Evolutionary conservation across 768 basidiomycete species (phyloP).

Genomic region (Lactarius trivialis): DNA sequence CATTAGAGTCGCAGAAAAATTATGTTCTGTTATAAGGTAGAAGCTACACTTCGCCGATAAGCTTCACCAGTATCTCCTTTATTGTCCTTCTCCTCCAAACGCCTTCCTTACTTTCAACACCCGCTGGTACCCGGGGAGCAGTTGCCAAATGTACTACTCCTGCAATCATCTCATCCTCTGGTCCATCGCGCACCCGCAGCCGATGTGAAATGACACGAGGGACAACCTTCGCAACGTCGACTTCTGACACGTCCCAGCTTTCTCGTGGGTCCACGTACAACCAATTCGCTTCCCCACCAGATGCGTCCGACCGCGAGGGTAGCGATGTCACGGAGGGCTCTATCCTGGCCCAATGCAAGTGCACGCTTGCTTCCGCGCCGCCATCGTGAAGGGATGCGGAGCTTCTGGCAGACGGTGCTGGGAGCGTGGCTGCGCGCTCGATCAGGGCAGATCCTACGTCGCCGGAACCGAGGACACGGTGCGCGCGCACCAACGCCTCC

Average conservation of each 20-base stretch:
- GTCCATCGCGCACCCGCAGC: constrained; percentile 60
- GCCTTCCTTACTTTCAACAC: constrained; percentile 19
- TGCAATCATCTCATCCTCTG: constrained; percentile 62
- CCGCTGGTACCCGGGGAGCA: constrained; percentile 11
- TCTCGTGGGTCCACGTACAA: constrained; percentile 26
- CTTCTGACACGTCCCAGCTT: constrained; percentile 59
- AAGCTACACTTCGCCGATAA: constrained; percentile 45
- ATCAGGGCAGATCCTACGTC: constrained; percentile 55
- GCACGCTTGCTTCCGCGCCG: not conserved
- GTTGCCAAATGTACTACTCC: constrained; percentile 56
- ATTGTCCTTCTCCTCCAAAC: constrained; percentile 45
- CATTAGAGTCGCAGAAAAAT: no score
- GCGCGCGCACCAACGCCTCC: constrained; percentile 59
- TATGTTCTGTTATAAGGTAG: no score
- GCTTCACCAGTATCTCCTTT: constrained; percentile 58
- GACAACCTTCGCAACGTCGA: constrained; percentile 67
- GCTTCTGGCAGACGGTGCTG: constrained; percentile 8
- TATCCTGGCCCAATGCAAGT: constrained; percentile 6
- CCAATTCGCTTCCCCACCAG: constrained; percentile 5
- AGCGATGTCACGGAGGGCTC: not conserved
- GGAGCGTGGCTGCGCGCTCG: constrained; percentile 24
- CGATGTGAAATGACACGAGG: constrained; percentile 73
- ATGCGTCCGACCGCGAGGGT: not conserved
- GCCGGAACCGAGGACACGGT: constrained; percentile 57
- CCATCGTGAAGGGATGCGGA: not conserved